phyloP scores from a whole-genome alignment of 768 basidiomycete species.

The Serendipita sp. region DNA sequence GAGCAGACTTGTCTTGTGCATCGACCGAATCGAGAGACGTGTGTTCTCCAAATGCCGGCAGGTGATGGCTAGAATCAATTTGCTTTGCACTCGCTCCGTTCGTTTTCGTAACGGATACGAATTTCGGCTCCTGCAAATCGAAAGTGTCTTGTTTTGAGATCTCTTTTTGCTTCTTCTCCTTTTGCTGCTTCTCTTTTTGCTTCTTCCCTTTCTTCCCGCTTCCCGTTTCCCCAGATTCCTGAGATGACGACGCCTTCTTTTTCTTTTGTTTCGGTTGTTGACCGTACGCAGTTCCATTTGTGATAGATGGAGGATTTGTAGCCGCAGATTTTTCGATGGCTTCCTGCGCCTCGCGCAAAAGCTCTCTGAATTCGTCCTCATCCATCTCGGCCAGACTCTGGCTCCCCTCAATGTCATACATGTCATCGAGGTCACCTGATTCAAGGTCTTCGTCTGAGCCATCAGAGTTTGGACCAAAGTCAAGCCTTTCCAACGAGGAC shows the following conservation, averaged over 20 bases:
- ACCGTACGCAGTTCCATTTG: too few relatives aligned
- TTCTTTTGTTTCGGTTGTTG: conserved; percentile 15
- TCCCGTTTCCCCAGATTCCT: conserved; percentile 23
- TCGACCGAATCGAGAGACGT: conserved; percentile 54
- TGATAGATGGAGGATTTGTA: conserved; percentile 8
- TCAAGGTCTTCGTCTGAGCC: conserved; percentile 26
- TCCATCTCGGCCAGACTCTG: conserved; percentile 19
- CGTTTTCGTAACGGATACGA: conserved; percentile 27
- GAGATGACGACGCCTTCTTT: conserved; percentile 26
- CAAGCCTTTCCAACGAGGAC: conserved; percentile 68
- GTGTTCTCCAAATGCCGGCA: conserved; percentile 54
- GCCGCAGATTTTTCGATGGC: conserved; percentile 11
- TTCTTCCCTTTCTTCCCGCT: conserved; percentile 29
- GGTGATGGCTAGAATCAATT: conserved; percentile 14
- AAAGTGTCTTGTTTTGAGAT: conserved; percentile 34
- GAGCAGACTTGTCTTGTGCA: conserved; percentile 64
- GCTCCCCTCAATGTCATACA: conserved; percentile 13
- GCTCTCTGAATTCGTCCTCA: conserved; percentile 36
- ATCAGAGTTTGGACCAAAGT: conserved; percentile 32
- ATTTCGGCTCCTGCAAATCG: conserved; percentile 71
- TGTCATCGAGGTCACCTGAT: conserved; percentile 22
- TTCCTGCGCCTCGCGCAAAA: conserved; percentile 37
- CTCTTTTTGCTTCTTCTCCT: conserved; percentile 14
- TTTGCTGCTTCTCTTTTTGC: conserved; percentile 9
- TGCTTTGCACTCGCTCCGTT: conserved; percentile 15